Evolutionary conservation across 441 rosid genomes (phyloP), one percentile per base, ranked within the genome.

Genomic region (Populus hybrid): DNA sequence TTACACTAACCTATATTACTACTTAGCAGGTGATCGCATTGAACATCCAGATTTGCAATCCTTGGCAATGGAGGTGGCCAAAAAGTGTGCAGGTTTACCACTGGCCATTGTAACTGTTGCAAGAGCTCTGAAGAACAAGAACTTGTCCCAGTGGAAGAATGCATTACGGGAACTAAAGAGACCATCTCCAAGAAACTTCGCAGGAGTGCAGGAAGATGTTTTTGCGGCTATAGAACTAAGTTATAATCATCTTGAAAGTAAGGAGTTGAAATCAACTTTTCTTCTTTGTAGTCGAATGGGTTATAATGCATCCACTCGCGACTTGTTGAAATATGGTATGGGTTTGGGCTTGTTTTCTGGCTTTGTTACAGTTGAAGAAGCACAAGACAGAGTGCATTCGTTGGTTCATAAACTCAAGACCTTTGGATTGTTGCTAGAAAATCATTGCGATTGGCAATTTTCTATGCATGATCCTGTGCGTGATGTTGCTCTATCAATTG

Each of bases 81-180:
- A 76, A 4, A 64, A 40, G 36, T 85, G 86, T 70, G 77, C 26
- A 4, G 80, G 89, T 35, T 72, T 85, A 73, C 89, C 89, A 0
- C 6, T 84, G n/a, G 73, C 81, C 10, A 28, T 84, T 21, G 40
- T 68, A 10, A 71, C 79, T 0, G 53, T 75, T 18, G 87, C 87
- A n/a, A 72, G 16, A 0, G 69, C 82, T 0, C 57, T 86, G n/a
- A 73, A n/a, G 73, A 73, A 74, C 10, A 74, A 79, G 32, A 2
- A 0, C 0, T 14, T 34, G 28, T 24, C 10, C 18, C 65, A 6
- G 10, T 84, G 87, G 86, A 61, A 71, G n/a, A 38, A 81, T 28
- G 85, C 84, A 4, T 65, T 83, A 67, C 9, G 5, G 6, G 46
- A 79, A 57, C 28, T 85, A 7, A 28, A 14, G 21, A 65, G 30